phyloP scores from a whole-genome alignment of 1,284 basidiomycete genomes.

The Moesziomyces aphidis region DNA sequence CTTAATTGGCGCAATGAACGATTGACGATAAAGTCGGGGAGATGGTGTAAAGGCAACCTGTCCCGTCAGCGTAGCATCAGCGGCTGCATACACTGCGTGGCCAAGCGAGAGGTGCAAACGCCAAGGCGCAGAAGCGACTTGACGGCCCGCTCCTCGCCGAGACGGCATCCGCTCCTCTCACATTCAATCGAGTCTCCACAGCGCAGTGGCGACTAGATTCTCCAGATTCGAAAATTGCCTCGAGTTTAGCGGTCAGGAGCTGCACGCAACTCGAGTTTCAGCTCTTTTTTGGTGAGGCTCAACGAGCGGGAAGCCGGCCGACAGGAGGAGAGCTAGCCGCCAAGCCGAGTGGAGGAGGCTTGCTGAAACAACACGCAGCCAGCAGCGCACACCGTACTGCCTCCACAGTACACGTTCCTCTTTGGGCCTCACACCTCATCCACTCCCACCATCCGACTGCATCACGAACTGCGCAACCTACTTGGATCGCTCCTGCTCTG shows the following conservation, averaged over 20 bases:
- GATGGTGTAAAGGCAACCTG: too few species aligned
- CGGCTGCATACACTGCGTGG: background rate
- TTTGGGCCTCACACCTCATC: background rate
- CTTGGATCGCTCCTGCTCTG: background rate
- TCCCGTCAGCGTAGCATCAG: too few species aligned
- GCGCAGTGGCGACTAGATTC: background rate
- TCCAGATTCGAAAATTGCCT: background rate
- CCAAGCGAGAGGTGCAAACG: too few species aligned
- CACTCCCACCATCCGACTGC: background rate
- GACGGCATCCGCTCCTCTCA: background rate
- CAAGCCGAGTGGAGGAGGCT: background rate
- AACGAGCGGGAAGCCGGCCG: background rate
- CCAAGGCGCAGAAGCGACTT: too few species aligned
- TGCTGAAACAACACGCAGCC: background rate
- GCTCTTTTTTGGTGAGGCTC: background rate
- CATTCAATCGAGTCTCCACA: background rate
- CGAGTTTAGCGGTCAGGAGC: too few species aligned
- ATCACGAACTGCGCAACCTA: background rate
- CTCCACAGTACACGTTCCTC: background rate
- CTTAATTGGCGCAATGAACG: background rate
- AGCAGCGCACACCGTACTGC: too few species aligned
- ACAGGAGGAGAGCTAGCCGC: background rate
- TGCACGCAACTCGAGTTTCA: too few species aligned
- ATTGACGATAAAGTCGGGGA: background rate
- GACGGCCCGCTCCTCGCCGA: constrained; percentile 5